Percentiles rank a stretch among this genome's conserved stretches.
Evolutionary conservation across 2,329 filamentous ascomycete genomes (phyloP).

Genomic region (Metarhizium guizhouense): DNA sequence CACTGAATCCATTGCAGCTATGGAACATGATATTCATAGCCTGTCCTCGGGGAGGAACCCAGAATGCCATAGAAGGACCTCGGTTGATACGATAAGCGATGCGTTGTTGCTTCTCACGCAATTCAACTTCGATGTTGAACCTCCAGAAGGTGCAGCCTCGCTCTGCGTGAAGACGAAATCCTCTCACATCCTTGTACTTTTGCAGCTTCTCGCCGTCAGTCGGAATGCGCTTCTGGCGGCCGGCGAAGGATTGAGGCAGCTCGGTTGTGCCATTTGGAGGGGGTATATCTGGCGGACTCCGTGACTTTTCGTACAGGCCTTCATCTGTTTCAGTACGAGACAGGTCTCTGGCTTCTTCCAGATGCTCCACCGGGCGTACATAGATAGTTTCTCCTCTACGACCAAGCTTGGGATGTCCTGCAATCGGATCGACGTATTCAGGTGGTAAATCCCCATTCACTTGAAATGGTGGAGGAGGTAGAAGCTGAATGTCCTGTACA

Average conservation of each 20-base stretch:
- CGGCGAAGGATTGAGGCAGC: constrained; percentile 42
- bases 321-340: constrained; percentile 72
- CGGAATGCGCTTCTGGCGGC: constrained; percentile 40
- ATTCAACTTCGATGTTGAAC: constrained; percentile 90
- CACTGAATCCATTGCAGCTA: constrained; percentile 92
- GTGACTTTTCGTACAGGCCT: constrained; percentile 68
- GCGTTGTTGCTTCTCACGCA: constrained; percentile 67
- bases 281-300: constrained; percentile 40
- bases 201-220: constrained; percentile 73
- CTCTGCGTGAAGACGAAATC: constrained; percentile 74
- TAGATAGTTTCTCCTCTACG: constrained; percentile 80
- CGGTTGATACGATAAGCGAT: constrained; percentile 94
- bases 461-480: constrained; percentile 67
- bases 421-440: constrained; percentile 83
- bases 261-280: constrained; percentile 35
- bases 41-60: constrained; percentile 77
- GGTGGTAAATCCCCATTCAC: constrained; percentile 59
- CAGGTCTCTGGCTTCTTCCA: constrained; percentile 69
- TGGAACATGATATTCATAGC: constrained; percentile 99
- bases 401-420: constrained; percentile 77
- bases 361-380: constrained; percentile 78
- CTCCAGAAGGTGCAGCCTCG: constrained; percentile 92
- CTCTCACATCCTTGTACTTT: constrained; percentile 75
- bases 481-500: constrained; percentile 72
- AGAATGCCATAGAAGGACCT: constrained; percentile 82